These are phyloP conservation scores for Pleomassaria siparia DNA, from an alignment of 2,329 filamentous ascomycete genomes.

Conservation along the genomic window DNA sequence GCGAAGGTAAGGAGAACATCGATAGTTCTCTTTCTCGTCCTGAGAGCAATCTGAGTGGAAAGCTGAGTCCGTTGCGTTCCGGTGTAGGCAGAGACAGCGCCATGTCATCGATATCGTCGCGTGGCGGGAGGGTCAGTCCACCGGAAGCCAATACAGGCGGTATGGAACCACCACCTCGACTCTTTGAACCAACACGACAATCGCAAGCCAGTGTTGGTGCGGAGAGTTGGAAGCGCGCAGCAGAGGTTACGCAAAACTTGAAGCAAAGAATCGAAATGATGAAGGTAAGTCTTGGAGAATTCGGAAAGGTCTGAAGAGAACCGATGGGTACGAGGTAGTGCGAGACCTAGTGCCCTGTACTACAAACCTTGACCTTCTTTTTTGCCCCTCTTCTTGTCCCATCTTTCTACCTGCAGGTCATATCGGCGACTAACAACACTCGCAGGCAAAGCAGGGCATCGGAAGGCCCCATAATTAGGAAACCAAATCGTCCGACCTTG, in stretches of 20 bases:
- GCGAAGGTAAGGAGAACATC: conserved; percentile 54
- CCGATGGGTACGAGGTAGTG: not conserved
- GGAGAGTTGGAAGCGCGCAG: conserved; percentile 96
- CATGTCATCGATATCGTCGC: conserved; percentile 35
- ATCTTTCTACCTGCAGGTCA: not conserved
- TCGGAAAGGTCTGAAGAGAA: not conserved
- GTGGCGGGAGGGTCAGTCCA: conserved; percentile 38
- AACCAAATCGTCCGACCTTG: not conserved
- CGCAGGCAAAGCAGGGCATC: conserved; percentile 42
- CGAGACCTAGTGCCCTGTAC: not conserved
- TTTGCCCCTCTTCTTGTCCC: not conserved
- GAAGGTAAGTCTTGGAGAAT: conserved; percentile 63
- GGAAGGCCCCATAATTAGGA: conserved; percentile 30
- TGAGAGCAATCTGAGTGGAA: conserved; percentile 38
- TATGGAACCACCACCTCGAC: conserved; percentile 7
- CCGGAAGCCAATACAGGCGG: conserved; percentile 26
- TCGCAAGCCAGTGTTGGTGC: conserved; percentile 40
- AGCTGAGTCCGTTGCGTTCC: conserved; percentile 43
- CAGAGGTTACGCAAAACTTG: conserved; percentile 94
- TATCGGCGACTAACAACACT: conserved; percentile 16
- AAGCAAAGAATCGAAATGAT: conserved; percentile 98
- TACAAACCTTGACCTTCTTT: not conserved
- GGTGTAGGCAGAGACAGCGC: conserved; percentile 23
- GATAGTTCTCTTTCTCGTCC: conserved; percentile 34
- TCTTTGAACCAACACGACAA: conserved; percentile 9